A percentile compares a stretch with the other conserved stretches of the same genome.
These are phyloP conservation scores for Hypoxylon rubiginosum DNA, from an alignment of 2,329 filamentous ascomycete species.

Conservation along the genomic window DNA sequence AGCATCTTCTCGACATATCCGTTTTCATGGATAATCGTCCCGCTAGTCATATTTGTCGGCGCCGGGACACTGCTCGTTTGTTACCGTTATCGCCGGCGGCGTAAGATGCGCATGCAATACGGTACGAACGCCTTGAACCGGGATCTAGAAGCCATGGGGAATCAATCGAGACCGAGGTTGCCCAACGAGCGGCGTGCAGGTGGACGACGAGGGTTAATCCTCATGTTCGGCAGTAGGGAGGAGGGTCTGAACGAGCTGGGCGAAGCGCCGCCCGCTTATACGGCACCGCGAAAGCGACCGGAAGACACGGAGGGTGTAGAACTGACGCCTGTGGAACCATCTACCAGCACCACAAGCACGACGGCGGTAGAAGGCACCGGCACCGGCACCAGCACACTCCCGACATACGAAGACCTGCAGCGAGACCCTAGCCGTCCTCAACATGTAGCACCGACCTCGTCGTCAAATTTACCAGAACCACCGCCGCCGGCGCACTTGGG, in stretches of 20 bases:
- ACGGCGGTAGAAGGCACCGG: conserved; percentile 15
- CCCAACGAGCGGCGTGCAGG: conserved; percentile 28
- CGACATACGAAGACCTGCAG: conserved; percentile 39
- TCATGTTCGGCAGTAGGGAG: conserved; percentile 45
- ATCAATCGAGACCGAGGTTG: conserved; percentile 25
- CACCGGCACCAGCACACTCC: conserved; percentile 27
- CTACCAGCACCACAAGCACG: conserved; percentile 13
- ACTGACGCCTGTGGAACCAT: conserved; percentile 37
- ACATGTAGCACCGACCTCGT: conserved; percentile 14
- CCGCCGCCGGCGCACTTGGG: conserved; percentile 44
- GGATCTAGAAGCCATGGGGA: conserved; percentile 45
- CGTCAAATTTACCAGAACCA: conserved; percentile 33
- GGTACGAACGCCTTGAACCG: conserved; percentile 38
- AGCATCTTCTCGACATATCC: conserved; percentile 39
- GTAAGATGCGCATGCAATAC: conserved; percentile 37
- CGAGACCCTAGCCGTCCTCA: conserved; percentile 9
- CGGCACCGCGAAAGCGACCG: conserved; percentile 40
- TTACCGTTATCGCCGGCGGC: conserved; percentile 46
- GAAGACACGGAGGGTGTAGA: conserved; percentile 40
- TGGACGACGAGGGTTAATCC: conserved; percentile 21
- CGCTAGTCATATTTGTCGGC: conserved; percentile 47
- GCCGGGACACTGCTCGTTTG: conserved; percentile 43
- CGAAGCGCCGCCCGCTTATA: conserved; percentile 52
- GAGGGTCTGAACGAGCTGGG: conserved; percentile 53
- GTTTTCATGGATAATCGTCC: conserved; percentile 48